Conservation (phyloP, 1,284 basidiomycete genomes). For the Trichosporon ovoides region DNA sequence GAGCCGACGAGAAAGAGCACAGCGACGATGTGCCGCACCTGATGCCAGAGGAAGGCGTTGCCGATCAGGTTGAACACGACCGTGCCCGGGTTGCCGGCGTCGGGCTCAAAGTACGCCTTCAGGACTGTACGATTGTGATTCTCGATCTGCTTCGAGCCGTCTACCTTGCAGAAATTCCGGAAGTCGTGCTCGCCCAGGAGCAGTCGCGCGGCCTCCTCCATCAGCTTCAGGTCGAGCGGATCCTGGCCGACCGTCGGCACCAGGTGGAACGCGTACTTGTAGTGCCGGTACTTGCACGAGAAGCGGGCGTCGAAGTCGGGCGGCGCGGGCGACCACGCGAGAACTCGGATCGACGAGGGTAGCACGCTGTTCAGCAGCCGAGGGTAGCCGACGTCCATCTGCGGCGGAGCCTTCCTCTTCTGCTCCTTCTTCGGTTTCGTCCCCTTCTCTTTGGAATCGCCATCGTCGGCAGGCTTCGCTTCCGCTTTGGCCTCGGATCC, state of each 20-base stretch:
- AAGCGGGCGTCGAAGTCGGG: constrained; percentile 79
- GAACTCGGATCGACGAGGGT: constrained; percentile 80
- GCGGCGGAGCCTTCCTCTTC: constrained; percentile 8
- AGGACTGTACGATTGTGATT: constrained; percentile 48
- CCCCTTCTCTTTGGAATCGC: no score
- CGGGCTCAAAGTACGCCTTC: constrained; percentile 37
- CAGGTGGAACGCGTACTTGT: constrained; percentile 88
- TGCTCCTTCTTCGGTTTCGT: constrained; percentile 5
- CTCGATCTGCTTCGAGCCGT: constrained; percentile 86
- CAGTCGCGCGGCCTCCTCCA: constrained; percentile 67
- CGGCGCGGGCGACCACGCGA: constrained; percentile 91
- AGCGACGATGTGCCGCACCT: constrained; percentile 94
- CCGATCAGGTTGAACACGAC: constrained; percentile 84
- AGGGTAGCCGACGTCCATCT: constrained; percentile 69
- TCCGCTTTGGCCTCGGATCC: constrained; percentile 4
- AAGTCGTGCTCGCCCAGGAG: constrained; percentile 93
- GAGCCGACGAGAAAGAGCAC: constrained; percentile 83
- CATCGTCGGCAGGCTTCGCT: no score
- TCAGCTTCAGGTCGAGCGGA: constrained; percentile 64
- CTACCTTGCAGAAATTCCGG: constrained; percentile 92
- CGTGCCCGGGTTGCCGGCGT: constrained; percentile 15
- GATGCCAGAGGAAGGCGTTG: constrained; percentile 90
- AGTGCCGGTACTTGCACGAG: constrained; percentile 81
- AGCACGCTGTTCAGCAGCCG: constrained; percentile 79
- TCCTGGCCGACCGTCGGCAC: constrained; percentile 40